phyloP scores from a whole-genome alignment of 2,329 filamentous ascomycete genomes.

The Cercospora canescens region DNA sequence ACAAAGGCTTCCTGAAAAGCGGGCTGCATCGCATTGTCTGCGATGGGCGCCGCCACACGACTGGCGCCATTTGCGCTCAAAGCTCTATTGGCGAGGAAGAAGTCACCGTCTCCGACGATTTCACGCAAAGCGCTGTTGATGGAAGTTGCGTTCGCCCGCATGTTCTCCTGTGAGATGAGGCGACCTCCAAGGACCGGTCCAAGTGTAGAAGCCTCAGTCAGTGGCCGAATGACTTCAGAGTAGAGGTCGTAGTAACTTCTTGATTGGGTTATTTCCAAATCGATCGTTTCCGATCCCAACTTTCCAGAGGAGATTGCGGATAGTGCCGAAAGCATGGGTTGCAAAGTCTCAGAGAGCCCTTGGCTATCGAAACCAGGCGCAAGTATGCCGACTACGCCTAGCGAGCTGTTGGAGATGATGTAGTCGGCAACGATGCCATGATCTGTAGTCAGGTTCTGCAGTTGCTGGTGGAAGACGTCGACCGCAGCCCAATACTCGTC shows the following conservation, averaged over 20 bases:
- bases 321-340: not conserved
- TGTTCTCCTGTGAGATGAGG: not conserved
- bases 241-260: not conserved
- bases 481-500: slow-evolving; percentile 41
- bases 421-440: slow-evolving; percentile 53
- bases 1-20: slow-evolving; percentile 41
- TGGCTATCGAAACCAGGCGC: slow-evolving; percentile 48
- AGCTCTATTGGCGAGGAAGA: not conserved
- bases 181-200: not conserved
- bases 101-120: slow-evolving; percentile 33
- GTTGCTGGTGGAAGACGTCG: slow-evolving; percentile 47
- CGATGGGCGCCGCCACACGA: not conserved
- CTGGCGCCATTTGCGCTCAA: not conserved
- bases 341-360: not conserved
- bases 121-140: slow-evolving; percentile 2
- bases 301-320: not conserved
- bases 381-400: slow-evolving; percentile 48
- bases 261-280: not conserved
- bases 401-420: slow-evolving; percentile 54
- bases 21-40: slow-evolving; percentile 42
- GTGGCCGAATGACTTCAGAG: not conserved
- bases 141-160: not conserved
- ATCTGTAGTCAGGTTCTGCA: slow-evolving; percentile 51
- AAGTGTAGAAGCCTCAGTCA: not conserved
- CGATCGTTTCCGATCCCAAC: not conserved